Percentiles rank a stretch among this genome's conserved stretches.
Evolutionary conservation across 108 stramenopile genomes (phyloP).

Genomic region (Nitzschia putrida): DNA sequence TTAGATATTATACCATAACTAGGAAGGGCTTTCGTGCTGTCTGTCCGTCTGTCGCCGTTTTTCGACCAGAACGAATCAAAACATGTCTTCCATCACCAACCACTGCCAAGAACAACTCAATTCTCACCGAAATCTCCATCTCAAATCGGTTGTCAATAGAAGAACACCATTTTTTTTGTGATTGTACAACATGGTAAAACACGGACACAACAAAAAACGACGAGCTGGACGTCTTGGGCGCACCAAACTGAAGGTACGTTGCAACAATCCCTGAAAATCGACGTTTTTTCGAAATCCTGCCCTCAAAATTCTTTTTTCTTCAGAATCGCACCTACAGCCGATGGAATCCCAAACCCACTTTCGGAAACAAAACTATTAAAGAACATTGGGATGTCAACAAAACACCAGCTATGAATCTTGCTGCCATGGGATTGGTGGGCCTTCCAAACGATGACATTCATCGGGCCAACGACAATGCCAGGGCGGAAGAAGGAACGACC

Average conservation of each 20-base stretch:
- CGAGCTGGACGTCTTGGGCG: conserved; percentile 67
- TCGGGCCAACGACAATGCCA: conserved; percentile 13
- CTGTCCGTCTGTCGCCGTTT: no score
- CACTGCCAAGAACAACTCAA: no score
- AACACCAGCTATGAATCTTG: conserved; percentile 66
- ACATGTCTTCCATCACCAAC: no score
- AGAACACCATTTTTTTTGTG: no score
- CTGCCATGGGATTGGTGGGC: conserved; percentile 58
- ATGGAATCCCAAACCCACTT: conserved; percentile 64
- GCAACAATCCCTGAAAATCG: not conserved
- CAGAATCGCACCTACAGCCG: conserved; percentile 33
- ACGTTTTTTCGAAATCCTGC: not conserved
- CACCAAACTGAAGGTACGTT: conserved; percentile 65
- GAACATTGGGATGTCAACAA: conserved; percentile 68
- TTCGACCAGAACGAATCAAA: no score
- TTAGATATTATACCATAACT: no score
- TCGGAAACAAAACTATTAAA: conserved; percentile 51
- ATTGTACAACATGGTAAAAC: conserved; percentile 59
- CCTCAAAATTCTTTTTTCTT: not conserved
- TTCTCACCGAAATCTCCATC: no score
- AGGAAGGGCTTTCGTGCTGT: no score
- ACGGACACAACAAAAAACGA: conserved; percentile 76
- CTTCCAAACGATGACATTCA: conserved; percentile 49
- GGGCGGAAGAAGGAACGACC: conserved; percentile 10
- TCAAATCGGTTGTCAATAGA: no score